Evolutionary conservation across 257 asterid genomes (phyloP), one percentile per base, ranked within the genome.

Genomic region (Solanum piurae): DNA sequence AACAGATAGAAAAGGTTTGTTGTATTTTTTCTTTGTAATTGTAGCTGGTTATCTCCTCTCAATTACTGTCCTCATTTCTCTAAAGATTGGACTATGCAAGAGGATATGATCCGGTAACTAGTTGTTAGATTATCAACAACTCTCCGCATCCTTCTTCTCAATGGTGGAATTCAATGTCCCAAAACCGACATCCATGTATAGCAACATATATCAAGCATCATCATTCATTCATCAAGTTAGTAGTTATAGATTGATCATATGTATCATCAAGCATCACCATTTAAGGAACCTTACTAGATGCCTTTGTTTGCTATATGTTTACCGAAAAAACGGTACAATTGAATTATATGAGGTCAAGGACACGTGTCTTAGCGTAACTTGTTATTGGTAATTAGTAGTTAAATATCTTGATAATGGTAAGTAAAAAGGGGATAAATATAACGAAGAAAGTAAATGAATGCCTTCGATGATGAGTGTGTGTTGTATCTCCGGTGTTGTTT

Each of bases 241-340:
- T 31, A 42, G 42, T 38, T 40, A 84, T 83, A 68, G 40, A 36
- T 27, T 92, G 94, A 92, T 90, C 94, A 12, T 87, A 25, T 66
- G 4, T 25, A 90, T 38, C 62, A 88, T 16, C 91, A 92, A 58
- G 87, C 83, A 16, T 91, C 92, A 92, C 89, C 82, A 88, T 80
- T 85, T 11, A 77, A 58, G 40, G 21, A 34, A 49, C 64, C 25
- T 72, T 38, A 40, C 23, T 87, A 42, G 31, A 33, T 60, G 83
- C 37, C 21, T 62, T 74, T 23, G 31, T 82, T 66, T 5, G 55
- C 29, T 74, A 10, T 10, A 74, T 42, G 20, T 6, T 74, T 58
- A 20, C 27, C 2, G 5, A 58, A 58, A 58, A 58, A 58, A 7
- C 1, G 11, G 66, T 58, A 58, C 66, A 58, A 20, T 58, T 58